A percentile compares a stretch with the other conserved stretches of the same genome.
These are phyloP conservation scores for Anastatica hierochuntica DNA, from an alignment of 345 rosid genomes.

Conservation along the genomic window DNA sequence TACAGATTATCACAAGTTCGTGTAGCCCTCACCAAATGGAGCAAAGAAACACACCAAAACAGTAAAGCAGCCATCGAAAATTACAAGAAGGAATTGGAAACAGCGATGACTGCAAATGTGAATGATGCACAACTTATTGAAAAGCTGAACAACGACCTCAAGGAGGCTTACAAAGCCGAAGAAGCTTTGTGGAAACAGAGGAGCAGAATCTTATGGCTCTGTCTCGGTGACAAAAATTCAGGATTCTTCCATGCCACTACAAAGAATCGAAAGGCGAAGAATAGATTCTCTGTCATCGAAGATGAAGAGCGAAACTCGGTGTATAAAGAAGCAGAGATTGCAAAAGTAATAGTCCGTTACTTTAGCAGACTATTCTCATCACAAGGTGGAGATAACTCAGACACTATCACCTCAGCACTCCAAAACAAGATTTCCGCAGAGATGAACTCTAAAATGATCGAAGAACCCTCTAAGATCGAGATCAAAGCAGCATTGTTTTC, in stretches of 20 bases:
- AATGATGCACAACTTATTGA: too few species aligned
- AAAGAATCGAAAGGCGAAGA: background rate
- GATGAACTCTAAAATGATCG: too few species aligned
- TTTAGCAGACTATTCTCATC: too few species aligned
- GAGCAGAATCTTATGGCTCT: background rate
- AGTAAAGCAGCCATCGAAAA: too few species aligned
- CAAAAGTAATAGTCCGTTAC: background rate
- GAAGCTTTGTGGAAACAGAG: background rate
- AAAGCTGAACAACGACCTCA: too few species aligned
- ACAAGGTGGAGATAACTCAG: too few species aligned
- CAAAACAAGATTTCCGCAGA: background rate
- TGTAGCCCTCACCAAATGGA: too few species aligned
- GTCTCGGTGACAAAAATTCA: background rate
- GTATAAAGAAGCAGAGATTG: background rate
- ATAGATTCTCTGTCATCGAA: background rate
- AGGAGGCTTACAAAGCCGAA: background rate
- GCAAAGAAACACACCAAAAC: too few species aligned
- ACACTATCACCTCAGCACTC: too few species aligned
- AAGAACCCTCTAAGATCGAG: background rate
- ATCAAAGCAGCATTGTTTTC: background rate
- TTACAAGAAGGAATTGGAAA: background rate
- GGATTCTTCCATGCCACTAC: background rate
- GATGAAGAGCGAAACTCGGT: background rate
- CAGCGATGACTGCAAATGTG: background rate
- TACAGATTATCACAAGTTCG: too few species aligned